Base-by-base conservation (phyloP, 768 basidiomycete genomes). In the Tephrocybe sp. region DNA sequence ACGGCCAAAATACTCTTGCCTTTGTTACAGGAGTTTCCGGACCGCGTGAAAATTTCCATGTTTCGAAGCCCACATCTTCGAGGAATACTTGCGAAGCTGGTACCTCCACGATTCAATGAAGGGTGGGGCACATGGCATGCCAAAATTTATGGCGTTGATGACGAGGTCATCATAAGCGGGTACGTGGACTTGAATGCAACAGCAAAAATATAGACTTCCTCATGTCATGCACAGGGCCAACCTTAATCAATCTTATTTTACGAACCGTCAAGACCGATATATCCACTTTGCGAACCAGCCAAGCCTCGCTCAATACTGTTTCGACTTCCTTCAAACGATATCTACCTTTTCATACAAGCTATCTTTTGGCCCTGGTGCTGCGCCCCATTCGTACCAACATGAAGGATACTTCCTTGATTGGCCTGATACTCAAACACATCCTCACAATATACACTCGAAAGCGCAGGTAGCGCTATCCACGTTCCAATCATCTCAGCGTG, bases 61-160 rank as follows among this genome's bases (percentile, higher is more conserved):
- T 99, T 93, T 60, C 83, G 91, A 41, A 93, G 91, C 61, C 96
- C 97, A 0, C 89, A 84, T 45, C 76, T 98, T 24, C 77, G 83
- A 15, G 88, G 90, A 0, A 51, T 90, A 23, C 75, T 90, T 66
- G 81, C 89, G 25, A 79, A 76, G 49, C 54, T 96, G 24, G 85
- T 98, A 6, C 97, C 97, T 6, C 86, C 90, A 20, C 78, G 97
- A 48, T 97, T 93, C 70, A 96, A 99, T 60, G 97, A 99, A 71
- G 97, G 95, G 1, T 98, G 94, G 90, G 96, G 95, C 0, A 93
- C 95, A 1, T 98, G 95, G 95, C 97, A 98, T 65, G 88, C 92
- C 3, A 99, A 99, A 69, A 80, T 94, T 50, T 99, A 99, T 62
- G 93, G 93, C 17, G 86, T 81, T 0, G 97, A 99, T 65, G 86